Base-by-base conservation (phyloP, 495 filamentous ascomycete species). In the Lasiosphaeria miniovina region DNA sequence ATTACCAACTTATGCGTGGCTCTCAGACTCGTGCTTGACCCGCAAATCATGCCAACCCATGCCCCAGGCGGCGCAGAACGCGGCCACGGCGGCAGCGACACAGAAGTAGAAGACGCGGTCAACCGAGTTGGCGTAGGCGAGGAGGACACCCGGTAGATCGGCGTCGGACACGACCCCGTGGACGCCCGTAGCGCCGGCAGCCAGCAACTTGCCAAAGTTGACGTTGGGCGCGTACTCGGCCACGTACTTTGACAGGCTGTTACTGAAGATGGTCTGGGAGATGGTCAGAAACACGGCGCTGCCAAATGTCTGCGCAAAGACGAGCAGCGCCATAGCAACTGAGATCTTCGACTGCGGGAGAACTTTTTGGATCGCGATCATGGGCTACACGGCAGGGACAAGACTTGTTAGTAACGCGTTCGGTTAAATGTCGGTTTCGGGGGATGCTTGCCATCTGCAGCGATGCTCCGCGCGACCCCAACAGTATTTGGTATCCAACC, bases 401-500 rank as follows among this genome's bases (percentile, higher is more conserved):
- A 24, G 24, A 24, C 24, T 24, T 24, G 2, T 24, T 24, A 24
- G 24, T 24, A 24, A 24, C 24, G 24, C 24, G 24, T 24, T 24
- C 24, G 24, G 24, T 2, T 24, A 24, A 24, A 24, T 24, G 24
- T 24, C 24, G 24, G 24, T 24, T 24, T 24, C 2, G 24, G 24
- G 24, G 24, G 24, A 4, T 36, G 57, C 65, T 45, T 46, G 70
- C 77, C 57, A 80, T 68, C 52, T 82, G 79, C 45, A 83, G 62
- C 0, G 73, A 78, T 3, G 71, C 60, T 4, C 82, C 81, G 12
- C 76, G 73, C 6, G 67, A 67, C 6, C 83, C 82, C 4, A 74
- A 66, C 6, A 87, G 56, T 15, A 83, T 77, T 58, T 85, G 81
- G 57, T 83, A 86, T 4, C 81, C 81, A 38, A 83, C 70, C 79